phyloP scores from a whole-genome alignment of 176 grass and related monocot species.

The Neostapfia colusana region DNA sequence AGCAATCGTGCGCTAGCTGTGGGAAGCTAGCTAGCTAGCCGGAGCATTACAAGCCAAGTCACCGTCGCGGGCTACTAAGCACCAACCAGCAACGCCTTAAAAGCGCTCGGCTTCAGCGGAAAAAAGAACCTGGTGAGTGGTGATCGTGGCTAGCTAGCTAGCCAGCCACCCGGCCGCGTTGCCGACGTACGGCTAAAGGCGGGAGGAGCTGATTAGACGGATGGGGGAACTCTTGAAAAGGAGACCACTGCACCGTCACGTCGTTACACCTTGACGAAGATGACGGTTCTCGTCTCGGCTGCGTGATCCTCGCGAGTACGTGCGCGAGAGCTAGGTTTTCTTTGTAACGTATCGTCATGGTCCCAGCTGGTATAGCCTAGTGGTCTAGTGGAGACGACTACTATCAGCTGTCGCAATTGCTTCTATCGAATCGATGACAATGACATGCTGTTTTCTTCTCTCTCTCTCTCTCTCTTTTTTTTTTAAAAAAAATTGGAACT shows the following conservation, averaged over 20 bases:
- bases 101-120: conserved; percentile 3
- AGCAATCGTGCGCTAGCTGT: neutral
- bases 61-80: neutral
- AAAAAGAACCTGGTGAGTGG: neutral
- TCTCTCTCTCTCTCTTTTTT: neutral
- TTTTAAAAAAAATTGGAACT: no score
- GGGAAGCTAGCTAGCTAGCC: neutral
- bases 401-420: neutral
- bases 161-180: neutral
- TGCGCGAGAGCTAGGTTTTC: no score
- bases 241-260: neutral
- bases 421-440: neutral
- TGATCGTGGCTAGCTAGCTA: neutral
- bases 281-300: no score
- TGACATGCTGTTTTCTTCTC: neutral
- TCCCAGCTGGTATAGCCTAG: no score
- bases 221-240: neutral
- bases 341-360: no score
- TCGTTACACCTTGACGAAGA: no score
- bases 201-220: neutral
- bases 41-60: conserved; percentile 20
- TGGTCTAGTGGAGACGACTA: no score
- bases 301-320: no score
- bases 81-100: conserved; percentile 32
- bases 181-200: conserved; percentile 28